Conservation (phyloP, 2,329 filamentous ascomycete genomes). For the Colletotrichum incanum region DNA sequence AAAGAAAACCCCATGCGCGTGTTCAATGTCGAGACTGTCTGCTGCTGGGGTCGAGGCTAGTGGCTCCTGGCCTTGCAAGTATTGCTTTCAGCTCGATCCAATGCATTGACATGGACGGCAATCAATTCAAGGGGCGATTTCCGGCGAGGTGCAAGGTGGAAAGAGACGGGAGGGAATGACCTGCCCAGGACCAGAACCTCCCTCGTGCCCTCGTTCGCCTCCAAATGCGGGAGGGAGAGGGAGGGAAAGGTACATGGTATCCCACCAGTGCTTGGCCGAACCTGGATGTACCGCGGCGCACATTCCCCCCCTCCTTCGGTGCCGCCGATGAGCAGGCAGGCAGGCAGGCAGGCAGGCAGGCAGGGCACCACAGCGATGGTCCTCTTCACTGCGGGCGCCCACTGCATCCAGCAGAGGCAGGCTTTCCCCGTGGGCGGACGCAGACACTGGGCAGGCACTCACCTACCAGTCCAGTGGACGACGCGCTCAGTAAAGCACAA, state of each 20-base stretch:
- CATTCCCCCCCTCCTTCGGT: conserved; percentile 25
- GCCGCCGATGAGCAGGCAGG: conserved; percentile 1
- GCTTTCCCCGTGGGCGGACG: conserved; percentile 28
- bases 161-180: background rate
- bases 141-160: background rate
- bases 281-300: conserved; percentile 6
- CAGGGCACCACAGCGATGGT: conserved; percentile 2
- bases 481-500: conserved; percentile 20
- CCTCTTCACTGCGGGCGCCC: background rate
- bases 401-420: conserved; percentile 24
- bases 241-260: conserved; percentile 2
- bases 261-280: background rate
- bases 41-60: background rate
- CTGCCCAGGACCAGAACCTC: background rate
- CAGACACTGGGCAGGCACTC: conserved; percentile 29
- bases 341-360: background rate
- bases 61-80: conserved; percentile 2
- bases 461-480: conserved; percentile 7
- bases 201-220: background rate
- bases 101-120: conserved; percentile 17
- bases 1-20: background rate
- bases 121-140: conserved; percentile 11
- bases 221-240: background rate
- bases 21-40: background rate
- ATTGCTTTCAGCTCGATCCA: conserved; percentile 4